A percentile compares a stretch with the other conserved stretches of the same genome.
These are phyloP conservation scores for Bromus sterilis DNA, from an alignment of 176 grass and related monocot species.

Conservation along the genomic window DNA sequence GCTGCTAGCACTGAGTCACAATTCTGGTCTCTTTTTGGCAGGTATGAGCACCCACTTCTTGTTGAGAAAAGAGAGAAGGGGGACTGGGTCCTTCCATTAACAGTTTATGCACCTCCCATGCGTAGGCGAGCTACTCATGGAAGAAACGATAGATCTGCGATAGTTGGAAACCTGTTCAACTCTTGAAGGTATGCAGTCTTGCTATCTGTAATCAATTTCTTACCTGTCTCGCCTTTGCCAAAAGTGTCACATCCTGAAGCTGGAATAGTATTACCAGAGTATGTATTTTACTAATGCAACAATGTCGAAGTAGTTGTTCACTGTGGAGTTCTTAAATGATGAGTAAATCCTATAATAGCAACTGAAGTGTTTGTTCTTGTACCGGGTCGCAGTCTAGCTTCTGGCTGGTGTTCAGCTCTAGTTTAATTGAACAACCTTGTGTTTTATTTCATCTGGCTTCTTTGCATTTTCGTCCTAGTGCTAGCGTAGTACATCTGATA, in stretches of 20 bases:
- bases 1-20: not conserved
- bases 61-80: slow-evolving; percentile 94
- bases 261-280: not conserved
- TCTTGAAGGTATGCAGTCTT: slow-evolving; percentile 43
- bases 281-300: not conserved
- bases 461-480: not conserved
- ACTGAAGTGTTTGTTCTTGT: not conserved
- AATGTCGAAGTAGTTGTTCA: not conserved
- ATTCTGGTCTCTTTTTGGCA: slow-evolving; percentile 28
- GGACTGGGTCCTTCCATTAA: slow-evolving; percentile 82
- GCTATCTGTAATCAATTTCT: not conserved
- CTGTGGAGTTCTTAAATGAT: not conserved
- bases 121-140: slow-evolving; percentile 51
- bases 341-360: not conserved
- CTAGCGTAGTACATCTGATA: no score
- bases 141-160: slow-evolving; percentile 59
- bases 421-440: not conserved
- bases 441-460: not conserved
- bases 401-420: not conserved
- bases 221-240: not conserved
- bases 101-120: slow-evolving; percentile 75
- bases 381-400: not conserved
- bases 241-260: not conserved
- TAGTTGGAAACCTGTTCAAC: slow-evolving; percentile 59
- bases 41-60: slow-evolving; percentile 82